These are phyloP conservation scores for Monilinia laxa DNA, from an alignment of 2,329 filamentous ascomycete genomes.

Conservation along the genomic window DNA sequence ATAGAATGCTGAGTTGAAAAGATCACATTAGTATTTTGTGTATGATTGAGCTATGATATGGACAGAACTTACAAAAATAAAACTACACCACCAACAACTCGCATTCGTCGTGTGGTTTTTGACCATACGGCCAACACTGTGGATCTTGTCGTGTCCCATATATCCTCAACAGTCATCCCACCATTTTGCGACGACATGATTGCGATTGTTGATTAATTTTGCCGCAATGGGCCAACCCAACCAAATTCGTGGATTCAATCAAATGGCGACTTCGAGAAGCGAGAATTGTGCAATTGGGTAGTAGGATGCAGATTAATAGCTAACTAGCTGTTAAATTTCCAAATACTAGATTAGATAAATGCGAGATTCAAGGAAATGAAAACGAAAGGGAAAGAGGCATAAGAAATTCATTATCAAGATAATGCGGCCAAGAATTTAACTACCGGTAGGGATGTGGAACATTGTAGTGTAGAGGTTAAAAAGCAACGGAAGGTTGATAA, in stretches of 20 bases:
- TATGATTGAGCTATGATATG: neutral
- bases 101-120: constrained; percentile 38
- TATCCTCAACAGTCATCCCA: constrained; percentile 39
- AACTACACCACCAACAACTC: constrained; percentile 32
- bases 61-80: constrained; percentile 33
- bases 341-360: neutral
- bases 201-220: neutral
- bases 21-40: constrained; percentile 17
- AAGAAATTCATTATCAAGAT: constrained; percentile 2
- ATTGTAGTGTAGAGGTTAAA: no score
- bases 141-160: constrained; percentile 33
- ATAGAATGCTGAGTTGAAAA: constrained; percentile 29
- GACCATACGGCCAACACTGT: constrained; percentile 34
- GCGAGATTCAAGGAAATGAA: neutral
- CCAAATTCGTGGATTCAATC: neutral
- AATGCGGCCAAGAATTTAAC: neutral
- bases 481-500: no score
- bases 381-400: neutral
- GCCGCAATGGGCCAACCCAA: constrained; percentile 17
- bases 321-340: neutral
- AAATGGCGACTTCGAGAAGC: neutral
- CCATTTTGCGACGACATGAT: constrained; percentile 30
- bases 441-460: no score
- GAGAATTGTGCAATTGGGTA: neutral
- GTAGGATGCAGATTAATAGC: neutral